These are phyloP conservation scores for Umbilicus rupestris DNA, from an alignment of 164 flowering plant species.

Conservation along the genomic window DNA sequence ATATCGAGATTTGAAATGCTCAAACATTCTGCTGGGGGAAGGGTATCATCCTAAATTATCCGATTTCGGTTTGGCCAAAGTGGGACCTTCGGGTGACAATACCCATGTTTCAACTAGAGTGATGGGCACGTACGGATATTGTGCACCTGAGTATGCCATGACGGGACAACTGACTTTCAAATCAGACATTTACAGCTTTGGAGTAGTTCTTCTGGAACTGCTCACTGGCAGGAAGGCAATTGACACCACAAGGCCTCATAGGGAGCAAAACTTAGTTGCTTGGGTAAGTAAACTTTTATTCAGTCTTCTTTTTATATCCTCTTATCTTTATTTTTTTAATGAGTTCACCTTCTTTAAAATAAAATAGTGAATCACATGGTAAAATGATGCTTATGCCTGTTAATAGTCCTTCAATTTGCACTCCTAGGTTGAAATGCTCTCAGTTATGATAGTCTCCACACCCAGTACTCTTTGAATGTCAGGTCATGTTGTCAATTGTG, in stretches of 20 bases:
- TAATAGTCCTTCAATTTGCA: neutral
- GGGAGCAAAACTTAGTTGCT: constrained; percentile 66
- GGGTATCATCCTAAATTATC: constrained; percentile 68
- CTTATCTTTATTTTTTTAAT: neutral
- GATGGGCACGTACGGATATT: constrained; percentile 89
- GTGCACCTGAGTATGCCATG: constrained; percentile 93
- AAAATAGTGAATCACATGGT: neutral
- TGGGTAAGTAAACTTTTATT: constrained; percentile 49
- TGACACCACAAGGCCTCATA: constrained; percentile 32
- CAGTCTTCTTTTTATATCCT: neutral
- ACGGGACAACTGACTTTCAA: constrained; percentile 79
- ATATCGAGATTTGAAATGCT: constrained; percentile 81
- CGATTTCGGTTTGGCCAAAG: constrained; percentile 89
- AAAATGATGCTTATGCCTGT: neutral
- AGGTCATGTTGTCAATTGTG: neutral
- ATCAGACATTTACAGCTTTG: constrained; percentile 84
- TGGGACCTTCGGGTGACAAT: constrained; percentile 73
- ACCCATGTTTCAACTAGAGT: constrained; percentile 87
- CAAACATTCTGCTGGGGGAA: constrained; percentile 85
- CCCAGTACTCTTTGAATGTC: neutral
- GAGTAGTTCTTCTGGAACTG: constrained; percentile 83
- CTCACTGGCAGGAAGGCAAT: constrained; percentile 81
- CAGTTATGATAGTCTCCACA: neutral
- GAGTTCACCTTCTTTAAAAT: neutral
- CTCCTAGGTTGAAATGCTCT: neutral